Evolutionary conservation across 495 filamentous ascomycete genomes (phyloP), one percentile per base, ranked within the genome.

Genomic region (Cercophora sp.): DNA sequence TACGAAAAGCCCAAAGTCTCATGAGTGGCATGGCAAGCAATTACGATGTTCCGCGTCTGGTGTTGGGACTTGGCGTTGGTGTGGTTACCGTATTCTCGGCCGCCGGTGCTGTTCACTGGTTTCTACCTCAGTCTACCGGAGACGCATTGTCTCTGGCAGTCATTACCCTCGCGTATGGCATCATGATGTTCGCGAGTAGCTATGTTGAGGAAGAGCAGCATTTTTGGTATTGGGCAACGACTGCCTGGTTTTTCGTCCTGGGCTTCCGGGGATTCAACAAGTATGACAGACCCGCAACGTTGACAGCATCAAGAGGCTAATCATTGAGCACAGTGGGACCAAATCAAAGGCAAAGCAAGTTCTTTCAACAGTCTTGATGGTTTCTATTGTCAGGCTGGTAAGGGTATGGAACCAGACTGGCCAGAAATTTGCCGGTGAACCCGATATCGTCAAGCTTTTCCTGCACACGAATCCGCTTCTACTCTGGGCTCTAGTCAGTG

Each of bases 201-300:
- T 97, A 90, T 63, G 89, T 99, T 20, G 93, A 99, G 64, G 93
- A 99, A 68, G 93, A 99, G 64, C 93, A 97, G 20, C 86, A 96
- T 55, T 96, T 95, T 67, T 99, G 93, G 93, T 96, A 97, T 67
- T 96, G 91, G 91, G 64, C 80, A 15, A 81, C 86, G 10, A 84
- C 87, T 0, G 85, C 79, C 2, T 99, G 91, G 91, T 70, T 88
- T 35, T 70, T 79, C 37, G 79, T 81, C 54, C 70, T 94, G 1
- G 77, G 78, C 49, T 58, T 85, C 27, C 85, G 77, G 66, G 74
- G 68, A 42, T 65, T 65, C 27, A 57, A 55, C 23, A 50, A 46
- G 58, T 61, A 39, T 6, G 48, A 1, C n/a, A 1, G 15, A n/a
- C 15, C 1, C 47, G 18, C n/a, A 8, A 3, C 13, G 9, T 10